Evolutionary conservation across 108 stramenopile species (phyloP).

Genomic region (Hondaea fermentalgiana): DNA sequence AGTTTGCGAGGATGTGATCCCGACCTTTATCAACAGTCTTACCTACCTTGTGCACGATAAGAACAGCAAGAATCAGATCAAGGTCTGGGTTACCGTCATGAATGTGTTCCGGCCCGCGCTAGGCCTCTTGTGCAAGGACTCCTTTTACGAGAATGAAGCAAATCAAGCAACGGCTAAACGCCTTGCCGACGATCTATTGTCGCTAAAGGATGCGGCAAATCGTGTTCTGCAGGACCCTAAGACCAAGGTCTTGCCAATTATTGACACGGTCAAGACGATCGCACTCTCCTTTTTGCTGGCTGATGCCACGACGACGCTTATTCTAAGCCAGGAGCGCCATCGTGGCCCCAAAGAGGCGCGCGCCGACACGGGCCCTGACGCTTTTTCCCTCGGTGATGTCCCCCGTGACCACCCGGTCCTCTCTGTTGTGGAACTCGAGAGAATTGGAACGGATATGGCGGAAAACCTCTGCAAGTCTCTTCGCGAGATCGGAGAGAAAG

Average conservation of each 20-base stretch:
- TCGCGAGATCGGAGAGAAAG: not conserved
- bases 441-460: not conserved
- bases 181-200: not conserved
- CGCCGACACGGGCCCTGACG: not conserved
- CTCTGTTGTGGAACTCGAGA: not conserved
- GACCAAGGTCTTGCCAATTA: not conserved
- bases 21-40: not conserved
- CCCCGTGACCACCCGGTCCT: not conserved
- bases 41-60: not conserved
- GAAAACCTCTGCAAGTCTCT: not conserved
- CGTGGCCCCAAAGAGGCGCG: not conserved
- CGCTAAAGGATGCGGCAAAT: not conserved
- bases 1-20: not conserved
- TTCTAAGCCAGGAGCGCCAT: not conserved
- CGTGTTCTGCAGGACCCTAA: not conserved
- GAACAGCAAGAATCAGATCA: not conserved
- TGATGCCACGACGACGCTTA: not conserved
- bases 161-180: not conserved
- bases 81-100: not conserved
- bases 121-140: not conserved
- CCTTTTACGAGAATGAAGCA: not conserved
- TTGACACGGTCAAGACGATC: not conserved
- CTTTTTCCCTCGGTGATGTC: not conserved
- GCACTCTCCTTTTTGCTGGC: not conserved
- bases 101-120: conserved; percentile 7